Evolutionary conservation across 2,329 filamentous ascomycete species (phyloP).

Genomic region (Pseudogymnoascus sp.): DNA sequence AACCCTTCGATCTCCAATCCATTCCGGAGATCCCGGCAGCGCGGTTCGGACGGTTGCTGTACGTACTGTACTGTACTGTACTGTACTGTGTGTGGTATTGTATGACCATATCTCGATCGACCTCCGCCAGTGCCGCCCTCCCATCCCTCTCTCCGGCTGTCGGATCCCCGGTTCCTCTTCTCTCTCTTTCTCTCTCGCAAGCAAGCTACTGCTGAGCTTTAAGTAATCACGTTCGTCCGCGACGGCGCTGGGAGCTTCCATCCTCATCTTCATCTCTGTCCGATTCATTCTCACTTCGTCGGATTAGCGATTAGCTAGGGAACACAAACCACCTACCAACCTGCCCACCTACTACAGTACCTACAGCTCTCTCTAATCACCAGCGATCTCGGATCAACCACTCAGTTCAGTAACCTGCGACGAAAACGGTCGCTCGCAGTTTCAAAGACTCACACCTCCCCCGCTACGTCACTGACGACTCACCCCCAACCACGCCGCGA

Average conservation of each 20-base stretch:
- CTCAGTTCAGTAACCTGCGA: neutral
- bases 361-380: neutral
- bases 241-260: neutral
- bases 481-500: neutral
- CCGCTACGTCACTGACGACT: neutral
- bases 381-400: neutral
- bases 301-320: neutral
- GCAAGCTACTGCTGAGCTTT: neutral
- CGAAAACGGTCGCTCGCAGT: neutral
- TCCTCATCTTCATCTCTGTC: neutral
- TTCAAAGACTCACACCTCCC: neutral
- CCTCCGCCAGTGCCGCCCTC: neutral
- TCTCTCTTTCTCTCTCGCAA: neutral
- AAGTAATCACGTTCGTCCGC: neutral
- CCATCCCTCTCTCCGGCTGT: neutral
- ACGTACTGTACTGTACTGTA: too few relatives aligned
- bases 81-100: too few relatives aligned
- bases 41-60: neutral
- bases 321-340: neutral
- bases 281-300: too few relatives aligned
- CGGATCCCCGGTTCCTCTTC: neutral
- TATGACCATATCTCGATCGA: neutral
- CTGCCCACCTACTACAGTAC: too few relatives aligned
- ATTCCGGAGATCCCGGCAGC: neutral
- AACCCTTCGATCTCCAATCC: neutral